These are phyloP conservation scores for Euphorbia lathyris DNA, from an alignment of 345 rosid genomes.

Conservation along the genomic window DNA sequence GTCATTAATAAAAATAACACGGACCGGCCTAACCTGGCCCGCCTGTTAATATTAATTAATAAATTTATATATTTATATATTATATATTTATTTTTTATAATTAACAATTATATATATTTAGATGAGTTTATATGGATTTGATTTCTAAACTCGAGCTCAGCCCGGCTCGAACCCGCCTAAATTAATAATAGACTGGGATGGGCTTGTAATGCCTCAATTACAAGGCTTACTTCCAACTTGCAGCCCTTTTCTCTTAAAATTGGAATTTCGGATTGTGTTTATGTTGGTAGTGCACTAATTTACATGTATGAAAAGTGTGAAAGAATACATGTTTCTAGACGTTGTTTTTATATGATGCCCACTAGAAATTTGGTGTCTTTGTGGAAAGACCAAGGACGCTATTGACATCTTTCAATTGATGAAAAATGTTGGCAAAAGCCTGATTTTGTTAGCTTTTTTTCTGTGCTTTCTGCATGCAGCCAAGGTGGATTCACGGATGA, in stretches of 20 bases:
- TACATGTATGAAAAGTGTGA: slow-evolving; percentile 87
- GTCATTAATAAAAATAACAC: no score
- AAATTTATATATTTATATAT: no score
- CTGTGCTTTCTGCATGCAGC: slow-evolving; percentile 62
- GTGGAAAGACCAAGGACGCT: slow-evolving; percentile 63
- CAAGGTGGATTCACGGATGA: slow-evolving; percentile 57
- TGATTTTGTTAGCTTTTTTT: slow-evolving; percentile 56
- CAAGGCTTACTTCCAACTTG: no score
- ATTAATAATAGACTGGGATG: no score
- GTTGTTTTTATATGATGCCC: slow-evolving; percentile 53
- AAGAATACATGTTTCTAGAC: slow-evolving; percentile 44
- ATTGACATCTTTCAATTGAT: slow-evolving; percentile 49
- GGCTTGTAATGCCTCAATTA: no score
- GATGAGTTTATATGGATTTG: no score
- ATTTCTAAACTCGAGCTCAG: no score
- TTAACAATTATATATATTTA: no score
- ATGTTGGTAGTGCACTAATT: slow-evolving; percentile 63
- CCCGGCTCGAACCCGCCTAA: no score
- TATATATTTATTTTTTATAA: no score
- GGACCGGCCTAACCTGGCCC: no score
- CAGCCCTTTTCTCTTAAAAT: slow-evolving; percentile 49
- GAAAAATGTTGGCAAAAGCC: slow-evolving; percentile 48
- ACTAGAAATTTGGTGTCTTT: slow-evolving; percentile 61
- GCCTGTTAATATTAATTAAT: no score
- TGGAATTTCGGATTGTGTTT: slow-evolving; percentile 43